Evolutionary conservation across 75 land plant species (phyloP).

Genomic region (Picea glauca): DNA sequence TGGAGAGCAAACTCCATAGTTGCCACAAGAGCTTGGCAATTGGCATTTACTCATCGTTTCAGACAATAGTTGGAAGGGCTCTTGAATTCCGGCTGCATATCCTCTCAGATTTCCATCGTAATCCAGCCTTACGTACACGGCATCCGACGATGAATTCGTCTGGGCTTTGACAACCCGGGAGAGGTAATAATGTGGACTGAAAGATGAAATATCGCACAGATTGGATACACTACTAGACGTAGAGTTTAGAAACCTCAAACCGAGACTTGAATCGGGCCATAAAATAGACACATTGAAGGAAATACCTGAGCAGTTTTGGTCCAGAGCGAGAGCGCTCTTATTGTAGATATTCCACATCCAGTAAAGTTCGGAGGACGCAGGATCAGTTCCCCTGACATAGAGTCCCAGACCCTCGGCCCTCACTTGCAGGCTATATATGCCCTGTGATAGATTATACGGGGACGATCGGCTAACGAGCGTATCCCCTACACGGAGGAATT

Average conservation of each 20-base stretch:
- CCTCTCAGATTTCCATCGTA: constrained; percentile 12
- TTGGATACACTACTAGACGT: not conserved
- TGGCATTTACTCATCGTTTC: not conserved
- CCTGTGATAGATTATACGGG: not conserved
- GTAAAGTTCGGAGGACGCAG: not conserved
- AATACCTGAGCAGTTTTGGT: not conserved
- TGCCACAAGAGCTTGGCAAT: constrained; percentile 1
- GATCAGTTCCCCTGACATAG: not conserved
- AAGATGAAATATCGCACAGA: not conserved
- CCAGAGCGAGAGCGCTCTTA: not conserved
- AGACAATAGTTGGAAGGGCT: not conserved
- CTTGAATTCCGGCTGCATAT: not conserved
- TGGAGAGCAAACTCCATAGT: not conserved
- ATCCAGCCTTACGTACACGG: not conserved
- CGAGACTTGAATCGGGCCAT: constrained; percentile 5
- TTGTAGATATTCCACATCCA: constrained; percentile 11
- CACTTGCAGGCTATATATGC: not conserved
- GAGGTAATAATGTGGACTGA: not conserved
- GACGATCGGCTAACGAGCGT: constrained; percentile 1
- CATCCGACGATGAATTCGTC: not conserved
- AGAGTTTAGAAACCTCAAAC: not conserved
- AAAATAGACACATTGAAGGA: not conserved
- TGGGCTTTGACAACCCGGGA: not conserved
- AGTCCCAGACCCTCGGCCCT: not conserved
- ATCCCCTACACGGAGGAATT: not conserved